A percentile compares a stretch with the other conserved stretches of the same genome.
These are phyloP conservation scores for Penicillium brasilianum DNA, from an alignment of 2,329 filamentous ascomycete species.

Conservation along the genomic window DNA sequence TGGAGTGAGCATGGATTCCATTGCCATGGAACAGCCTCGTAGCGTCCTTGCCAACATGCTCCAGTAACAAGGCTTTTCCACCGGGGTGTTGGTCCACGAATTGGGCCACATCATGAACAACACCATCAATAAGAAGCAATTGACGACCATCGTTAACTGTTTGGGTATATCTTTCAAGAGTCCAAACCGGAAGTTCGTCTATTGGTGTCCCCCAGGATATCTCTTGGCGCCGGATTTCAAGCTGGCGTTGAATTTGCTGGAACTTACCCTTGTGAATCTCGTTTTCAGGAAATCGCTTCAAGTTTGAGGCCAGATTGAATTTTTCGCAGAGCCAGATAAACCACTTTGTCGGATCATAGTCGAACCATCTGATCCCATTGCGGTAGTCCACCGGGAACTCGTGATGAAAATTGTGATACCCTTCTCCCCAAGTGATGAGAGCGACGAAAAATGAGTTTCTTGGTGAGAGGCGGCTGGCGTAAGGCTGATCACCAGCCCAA, in stretches of 20 bases:
- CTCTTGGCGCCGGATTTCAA: not conserved
- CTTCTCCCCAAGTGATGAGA: constrained; percentile 78
- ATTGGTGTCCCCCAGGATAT: constrained; percentile 2
- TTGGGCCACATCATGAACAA: constrained; percentile 1
- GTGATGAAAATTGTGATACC: constrained; percentile 92
- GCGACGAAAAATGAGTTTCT: constrained; percentile 83
- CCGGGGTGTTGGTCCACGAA: constrained; percentile 4
- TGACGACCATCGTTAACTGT: not conserved
- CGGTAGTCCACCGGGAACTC: constrained; percentile 89
- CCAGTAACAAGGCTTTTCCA: not conserved
- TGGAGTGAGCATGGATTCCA: constrained; percentile 8
- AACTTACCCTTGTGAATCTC: constrained; percentile 7
- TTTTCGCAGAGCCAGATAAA: constrained; percentile 61
- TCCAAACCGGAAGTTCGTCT: not conserved
- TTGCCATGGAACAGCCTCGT: constrained; percentile 5
- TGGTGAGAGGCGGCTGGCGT: constrained; percentile 85
- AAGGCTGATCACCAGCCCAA: constrained; percentile 79
- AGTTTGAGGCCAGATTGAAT: not conserved
- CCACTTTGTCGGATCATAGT: constrained; percentile 90
- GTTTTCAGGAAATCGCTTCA: constrained; percentile 7
- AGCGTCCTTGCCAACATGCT: constrained; percentile 4
- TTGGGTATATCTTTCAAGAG: not conserved
- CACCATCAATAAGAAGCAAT: not conserved
- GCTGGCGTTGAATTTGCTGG: constrained; percentile 1
- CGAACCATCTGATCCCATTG: constrained; percentile 83